These are phyloP conservation scores for Trichomonascaceae sp. DNA, from an alignment of 1,139 yeast genomes.

Conservation along the genomic window DNA sequence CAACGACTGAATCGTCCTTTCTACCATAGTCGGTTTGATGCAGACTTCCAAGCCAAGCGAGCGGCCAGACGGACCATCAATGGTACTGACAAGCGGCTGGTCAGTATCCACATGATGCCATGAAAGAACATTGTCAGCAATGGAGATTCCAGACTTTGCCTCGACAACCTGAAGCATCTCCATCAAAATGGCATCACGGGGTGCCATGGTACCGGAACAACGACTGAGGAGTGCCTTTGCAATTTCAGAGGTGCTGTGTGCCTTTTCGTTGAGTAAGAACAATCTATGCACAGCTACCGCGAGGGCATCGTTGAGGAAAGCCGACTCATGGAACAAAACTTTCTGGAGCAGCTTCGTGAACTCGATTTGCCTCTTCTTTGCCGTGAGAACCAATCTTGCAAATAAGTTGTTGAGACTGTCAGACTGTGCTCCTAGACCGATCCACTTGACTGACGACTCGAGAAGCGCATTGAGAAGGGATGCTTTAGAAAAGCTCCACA, in stretches of 20 bases:
- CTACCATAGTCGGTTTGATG: no score
- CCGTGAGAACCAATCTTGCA: slow-evolving; percentile 28
- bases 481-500: background rate
- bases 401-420: slow-evolving; percentile 33
- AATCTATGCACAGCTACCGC: slow-evolving; percentile 17
- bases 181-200: slow-evolving; percentile 52
- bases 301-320: slow-evolving; percentile 5
- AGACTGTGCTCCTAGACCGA: no score
- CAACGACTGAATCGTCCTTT: no score
- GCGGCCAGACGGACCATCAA: no score
- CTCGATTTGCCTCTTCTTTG: slow-evolving; percentile 30
- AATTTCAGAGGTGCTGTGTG: slow-evolving; percentile 34
- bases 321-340: slow-evolving; percentile 38
- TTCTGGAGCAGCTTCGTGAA: slow-evolving; percentile 50
- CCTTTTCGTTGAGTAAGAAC: slow-evolving; percentile 29
- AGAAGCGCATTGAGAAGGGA: slow-evolving; percentile 32
- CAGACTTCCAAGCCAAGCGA: no score
- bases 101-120: slow-evolving; percentile 1
- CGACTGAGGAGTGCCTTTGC: slow-evolving; percentile 37
- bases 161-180: slow-evolving; percentile 46
- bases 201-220: slow-evolving; percentile 49
- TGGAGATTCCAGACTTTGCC: slow-evolving; percentile 12
- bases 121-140: slow-evolving; percentile 2
- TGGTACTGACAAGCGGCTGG: no score
- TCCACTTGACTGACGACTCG: slow-evolving; percentile 48